phyloP scores from a whole-genome alignment of 2,329 filamentous ascomycete species.

The Colletotrichum sp. region DNA sequence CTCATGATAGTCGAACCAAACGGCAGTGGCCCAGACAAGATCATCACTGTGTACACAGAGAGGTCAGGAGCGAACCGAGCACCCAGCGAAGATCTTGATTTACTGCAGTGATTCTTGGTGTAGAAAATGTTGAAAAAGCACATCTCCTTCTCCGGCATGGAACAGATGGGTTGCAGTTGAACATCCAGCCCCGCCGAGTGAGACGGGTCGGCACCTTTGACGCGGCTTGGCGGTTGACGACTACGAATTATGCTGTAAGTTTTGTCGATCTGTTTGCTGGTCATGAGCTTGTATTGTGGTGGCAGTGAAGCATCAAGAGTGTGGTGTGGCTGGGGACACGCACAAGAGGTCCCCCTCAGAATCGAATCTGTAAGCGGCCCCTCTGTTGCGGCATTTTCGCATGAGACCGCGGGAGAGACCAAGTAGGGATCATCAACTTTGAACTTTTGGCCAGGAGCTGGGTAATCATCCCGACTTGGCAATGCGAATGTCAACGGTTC shows the following conservation, averaged over 20 bases:
- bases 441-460: background rate
- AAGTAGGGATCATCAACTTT: background rate
- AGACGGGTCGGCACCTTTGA: background rate
- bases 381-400: background rate
- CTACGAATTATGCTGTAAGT: background rate
- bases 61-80: background rate
- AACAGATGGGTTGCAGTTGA: background rate
- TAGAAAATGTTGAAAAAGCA: background rate
- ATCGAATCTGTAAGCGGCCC: background rate
- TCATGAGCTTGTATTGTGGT: background rate
- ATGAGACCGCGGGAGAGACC: background rate
- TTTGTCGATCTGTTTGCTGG: background rate
- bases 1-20: background rate
- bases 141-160: background rate
- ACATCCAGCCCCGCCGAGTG: background rate
- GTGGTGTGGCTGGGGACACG: background rate
- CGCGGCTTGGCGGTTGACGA: background rate
- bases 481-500: background rate
- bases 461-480: background rate
- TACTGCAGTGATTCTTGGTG: background rate
- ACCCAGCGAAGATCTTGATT: background rate
- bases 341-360: background rate
- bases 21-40: background rate
- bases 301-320: background rate
- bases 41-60: background rate